phyloP scores from a whole-genome alignment of 192 early-diverging fungal species.

The Coemansia sp. region DNA sequence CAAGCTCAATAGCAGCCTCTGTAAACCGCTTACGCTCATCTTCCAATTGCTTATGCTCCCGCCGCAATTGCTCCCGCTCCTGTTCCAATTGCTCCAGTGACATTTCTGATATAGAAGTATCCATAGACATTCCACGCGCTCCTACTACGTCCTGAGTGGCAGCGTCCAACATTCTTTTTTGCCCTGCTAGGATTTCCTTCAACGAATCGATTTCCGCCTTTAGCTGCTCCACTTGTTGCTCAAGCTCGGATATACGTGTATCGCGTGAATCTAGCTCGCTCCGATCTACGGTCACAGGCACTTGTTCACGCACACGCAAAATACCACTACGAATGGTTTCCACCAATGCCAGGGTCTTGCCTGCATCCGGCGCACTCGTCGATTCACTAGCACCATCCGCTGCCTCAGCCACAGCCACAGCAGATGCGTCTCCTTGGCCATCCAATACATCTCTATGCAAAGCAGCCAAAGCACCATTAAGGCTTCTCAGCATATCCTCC shows the following conservation, averaged over 20 bases:
- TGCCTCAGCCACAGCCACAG: slow-evolving; percentile 1
- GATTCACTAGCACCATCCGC: neutral
- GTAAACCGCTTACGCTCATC: slow-evolving; percentile 67
- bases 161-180: slow-evolving; percentile 33
- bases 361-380: slow-evolving; percentile 13
- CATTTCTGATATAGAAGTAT: slow-evolving; percentile 54
- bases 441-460: slow-evolving; percentile 13
- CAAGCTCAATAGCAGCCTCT: slow-evolving; percentile 69
- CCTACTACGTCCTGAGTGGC: slow-evolving; percentile 13
- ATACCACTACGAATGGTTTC: slow-evolving; percentile 19
- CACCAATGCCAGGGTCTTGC: slow-evolving; percentile 40
- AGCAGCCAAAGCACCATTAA: slow-evolving; percentile 14
- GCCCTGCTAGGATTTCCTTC: slow-evolving; percentile 38
- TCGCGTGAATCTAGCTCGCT: slow-evolving; percentile 55
- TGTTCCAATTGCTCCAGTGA: slow-evolving; percentile 44
- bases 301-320: slow-evolving; percentile 11
- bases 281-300: slow-evolving; percentile 10
- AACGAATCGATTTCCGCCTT: slow-evolving; percentile 25
- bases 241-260: slow-evolving; percentile 51
- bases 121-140: slow-evolving; percentile 13
- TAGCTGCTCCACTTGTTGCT: slow-evolving; percentile 25
- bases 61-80: slow-evolving; percentile 50
- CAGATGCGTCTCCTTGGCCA: neutral
- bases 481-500: slow-evolving; percentile 20
- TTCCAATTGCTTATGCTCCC: slow-evolving; percentile 59